Evolutionary conservation across 2,329 filamentous ascomycete genomes (phyloP), one percentile per base, ranked within the genome.

Genomic region (Apiospora saccharicola): DNA sequence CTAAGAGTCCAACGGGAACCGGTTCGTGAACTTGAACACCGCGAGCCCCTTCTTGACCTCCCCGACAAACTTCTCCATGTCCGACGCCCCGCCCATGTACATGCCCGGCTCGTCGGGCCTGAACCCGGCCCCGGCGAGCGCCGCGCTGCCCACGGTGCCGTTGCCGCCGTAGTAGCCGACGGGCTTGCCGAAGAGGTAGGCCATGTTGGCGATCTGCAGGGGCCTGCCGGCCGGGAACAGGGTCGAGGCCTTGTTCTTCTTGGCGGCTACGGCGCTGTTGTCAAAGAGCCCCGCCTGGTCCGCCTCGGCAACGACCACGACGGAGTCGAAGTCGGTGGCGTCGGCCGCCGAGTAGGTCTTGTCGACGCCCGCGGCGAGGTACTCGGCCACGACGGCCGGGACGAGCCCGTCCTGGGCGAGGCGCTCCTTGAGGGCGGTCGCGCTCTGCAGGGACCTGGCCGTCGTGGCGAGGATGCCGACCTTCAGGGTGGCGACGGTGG

Each of bases 171-270:
- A 75, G 41, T 88, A 89, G 19, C 85, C 91, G 34, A 94, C 83
- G 0, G 92, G 90, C 85, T 94, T 94, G 4, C 91, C 92, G 84
- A 90, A 94, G 34, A 88, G 84, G 82, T 90, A 94, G 0, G 86
- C 89, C 77, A 91, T 88, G 22, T 85, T 79, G 24, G 93, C 79
- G 69, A 94, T 91, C 82, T 92, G 87, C 2, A 86, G 80, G 0
- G 92, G 92, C 0, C 91, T 86, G 0, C 89, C 89, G 1, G 87
- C 83, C 0, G 92, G 92, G 80, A 88, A 94, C 8, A 94, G 83
- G 0, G 89, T 85, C 4, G 87, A 88, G 30, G 79, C 78, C 24
- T 79, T n/a, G n/a, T n/a, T 2, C 26, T 30, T 79, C 53, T 30
- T 61, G 57, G 8, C 37, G 24, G 80, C 78, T 75, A 12, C n/a